Evolutionary conservation across 2,329 filamentous ascomycete genomes (phyloP).

Genomic region (Didymellaceae sp.): DNA sequence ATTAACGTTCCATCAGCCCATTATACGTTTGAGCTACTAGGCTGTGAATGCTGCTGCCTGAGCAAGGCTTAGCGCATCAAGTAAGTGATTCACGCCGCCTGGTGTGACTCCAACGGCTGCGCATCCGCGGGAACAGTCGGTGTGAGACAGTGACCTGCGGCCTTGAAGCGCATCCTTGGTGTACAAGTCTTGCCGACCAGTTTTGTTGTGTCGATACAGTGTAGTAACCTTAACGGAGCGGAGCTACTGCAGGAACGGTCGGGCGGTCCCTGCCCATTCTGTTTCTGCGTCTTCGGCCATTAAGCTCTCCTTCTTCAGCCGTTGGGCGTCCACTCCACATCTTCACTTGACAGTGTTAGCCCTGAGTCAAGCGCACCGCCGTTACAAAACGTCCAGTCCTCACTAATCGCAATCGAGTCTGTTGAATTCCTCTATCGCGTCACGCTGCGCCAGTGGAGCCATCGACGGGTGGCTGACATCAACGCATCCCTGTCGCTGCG

Average conservation of each 20-base stretch:
- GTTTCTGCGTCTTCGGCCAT: slow-evolving; percentile 24
- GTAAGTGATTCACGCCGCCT: neutral
- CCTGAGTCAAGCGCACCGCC: slow-evolving; percentile 11
- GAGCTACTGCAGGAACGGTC: slow-evolving; percentile 20
- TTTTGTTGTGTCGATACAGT: no score
- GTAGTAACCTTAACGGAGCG: neutral
- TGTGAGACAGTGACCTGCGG: neutral
- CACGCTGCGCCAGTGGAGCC: slow-evolving; percentile 7
- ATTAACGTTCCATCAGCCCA: neutral
- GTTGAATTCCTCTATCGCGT: slow-evolving; percentile 2
- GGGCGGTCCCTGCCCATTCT: slow-evolving; percentile 8
- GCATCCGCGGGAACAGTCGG: neutral
- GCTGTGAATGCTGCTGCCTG: slow-evolving; percentile 25
- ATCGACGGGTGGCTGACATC: slow-evolving; percentile 21
- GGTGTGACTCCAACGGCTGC: slow-evolving; percentile 8
- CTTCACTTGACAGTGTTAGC: slow-evolving; percentile 9
- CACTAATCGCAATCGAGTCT: slow-evolving; percentile 1
- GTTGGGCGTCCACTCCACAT: slow-evolving; percentile 7
- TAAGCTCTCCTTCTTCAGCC: neutral
- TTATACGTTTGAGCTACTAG: slow-evolving; percentile 7
- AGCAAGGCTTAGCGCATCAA: slow-evolving; percentile 18
- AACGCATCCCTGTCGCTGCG: slow-evolving; percentile 27
- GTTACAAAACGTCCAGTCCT: slow-evolving; percentile 1
- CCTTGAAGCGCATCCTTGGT: neutral
- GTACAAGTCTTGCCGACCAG: neutral